Base-by-base conservation (phyloP, 495 filamentous ascomycete species). In the Neurospora sp. region DNA sequence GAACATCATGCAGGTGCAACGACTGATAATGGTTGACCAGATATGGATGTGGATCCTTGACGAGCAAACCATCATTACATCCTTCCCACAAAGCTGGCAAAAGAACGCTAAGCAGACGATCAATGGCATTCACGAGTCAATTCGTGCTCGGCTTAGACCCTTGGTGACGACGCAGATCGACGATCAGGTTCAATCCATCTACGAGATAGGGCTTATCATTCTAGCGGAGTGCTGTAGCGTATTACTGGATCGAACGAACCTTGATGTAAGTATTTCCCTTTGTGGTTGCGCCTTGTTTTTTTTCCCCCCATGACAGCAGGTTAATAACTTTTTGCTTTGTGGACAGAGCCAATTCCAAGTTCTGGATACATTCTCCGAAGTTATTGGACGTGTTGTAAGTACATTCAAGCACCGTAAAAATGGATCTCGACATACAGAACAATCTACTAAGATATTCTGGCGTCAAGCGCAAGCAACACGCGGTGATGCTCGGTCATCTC, bases 11-110 rank as follows among this genome's bases (percentile, higher is more conserved):
- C 82, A 84, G 20, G 83, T 90, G 18, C 85, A 88, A 0, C 88
- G 90, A 71, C 85, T 93, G n/a, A 86, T 92, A 78, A 93, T 92
- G 91, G 90, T 92, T 2, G 91, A 93, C 73, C 90, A 92, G 76
- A 81, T 93, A 3, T 93, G 91, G 91, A 86, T 92, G 85, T 92
- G 90, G 90, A 86, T 92, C 38, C 75, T 92, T 4, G 90, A 91
- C 37, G 86, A 86, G 12, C 73, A 89, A 18, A 84, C 91, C 35
- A 88, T 93, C 59, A 87, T 93, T n/a, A 92, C 91, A 0, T 85
- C 85, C 70, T 92, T 93, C 74, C 90, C 91, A 0, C 85, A 89
- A 71, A 83, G 90, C 16, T 93, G 48, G 48, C 20, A 27, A 59
- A 14, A 14, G 4, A 59, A 6, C 4, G 9, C 48, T 14, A 91